phyloP scores from a whole-genome alignment of 495 filamentous ascomycete genomes.

The Penicillium angulare region DNA sequence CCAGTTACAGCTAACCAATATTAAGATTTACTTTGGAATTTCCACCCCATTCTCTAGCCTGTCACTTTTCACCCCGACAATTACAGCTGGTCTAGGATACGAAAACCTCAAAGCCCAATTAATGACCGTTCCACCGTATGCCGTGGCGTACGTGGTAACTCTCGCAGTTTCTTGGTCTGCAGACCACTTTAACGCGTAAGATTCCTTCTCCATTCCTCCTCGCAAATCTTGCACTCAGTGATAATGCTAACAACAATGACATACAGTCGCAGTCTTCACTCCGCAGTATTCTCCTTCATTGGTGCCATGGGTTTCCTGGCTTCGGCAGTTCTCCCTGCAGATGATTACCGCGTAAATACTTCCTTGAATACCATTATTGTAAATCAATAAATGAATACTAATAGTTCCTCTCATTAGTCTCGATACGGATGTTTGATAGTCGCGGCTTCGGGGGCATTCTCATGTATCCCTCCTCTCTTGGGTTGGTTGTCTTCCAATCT shows the following conservation, averaged over 20 bases:
- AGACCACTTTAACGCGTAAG: slow-evolving; percentile 27
- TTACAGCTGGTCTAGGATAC: slow-evolving; percentile 62
- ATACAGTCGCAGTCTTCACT: slow-evolving; percentile 51
- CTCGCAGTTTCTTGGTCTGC: slow-evolving; percentile 57
- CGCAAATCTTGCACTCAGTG: neutral
- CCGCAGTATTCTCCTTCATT: slow-evolving; percentile 51
- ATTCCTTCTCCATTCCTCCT: neutral
- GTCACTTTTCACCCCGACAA: slow-evolving; percentile 64
- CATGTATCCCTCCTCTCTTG: slow-evolving; percentile 59
- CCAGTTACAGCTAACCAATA: neutral
- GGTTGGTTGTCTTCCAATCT: slow-evolving; percentile 67
- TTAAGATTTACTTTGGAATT: slow-evolving; percentile 60
- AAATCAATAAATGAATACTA: neutral
- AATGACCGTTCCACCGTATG: slow-evolving; percentile 72
- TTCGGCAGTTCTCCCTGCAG: slow-evolving; percentile 56
- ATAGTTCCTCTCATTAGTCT: slow-evolving; percentile 14
- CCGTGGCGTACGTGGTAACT: slow-evolving; percentile 57
- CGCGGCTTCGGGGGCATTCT: slow-evolving; percentile 53
- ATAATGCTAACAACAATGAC: neutral
- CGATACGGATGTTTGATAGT: slow-evolving; percentile 68
- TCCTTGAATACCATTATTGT: neutral
- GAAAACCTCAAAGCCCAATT: slow-evolving; percentile 59
- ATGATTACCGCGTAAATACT: slow-evolving; percentile 46
- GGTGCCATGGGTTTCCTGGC: slow-evolving; percentile 62
- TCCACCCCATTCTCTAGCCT: slow-evolving; percentile 62